A percentile compares a stretch with the other conserved stretches of the same genome.
phyloP scores from a whole-genome alignment of 148 eudicot species.

The Simmondsia chinensis region DNA sequence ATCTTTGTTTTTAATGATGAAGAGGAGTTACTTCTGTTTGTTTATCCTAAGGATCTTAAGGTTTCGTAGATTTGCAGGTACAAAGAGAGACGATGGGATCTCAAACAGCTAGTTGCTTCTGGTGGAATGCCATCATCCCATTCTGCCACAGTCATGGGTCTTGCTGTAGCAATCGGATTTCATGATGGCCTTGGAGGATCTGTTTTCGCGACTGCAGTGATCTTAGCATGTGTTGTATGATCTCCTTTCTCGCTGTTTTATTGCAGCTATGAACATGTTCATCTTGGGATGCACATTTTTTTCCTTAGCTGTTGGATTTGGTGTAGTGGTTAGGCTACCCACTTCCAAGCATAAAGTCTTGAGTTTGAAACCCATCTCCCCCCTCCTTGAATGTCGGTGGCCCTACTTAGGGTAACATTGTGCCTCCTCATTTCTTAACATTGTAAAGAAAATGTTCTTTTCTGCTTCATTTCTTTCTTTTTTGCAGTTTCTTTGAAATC shows the following conservation, averaged over 20 bases:
- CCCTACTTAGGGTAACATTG: too few species aligned
- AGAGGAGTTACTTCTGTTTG: not conserved
- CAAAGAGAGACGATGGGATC: conserved; percentile 82
- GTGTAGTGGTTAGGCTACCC: too few species aligned
- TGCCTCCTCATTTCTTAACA: too few species aligned
- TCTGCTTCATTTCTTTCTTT: too few species aligned
- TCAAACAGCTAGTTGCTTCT: conserved; percentile 75
- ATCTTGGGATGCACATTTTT: not conserved
- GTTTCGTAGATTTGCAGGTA: conserved; percentile 67
- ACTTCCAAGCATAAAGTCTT: too few species aligned
- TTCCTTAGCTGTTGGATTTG: not conserved
- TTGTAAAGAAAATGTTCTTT: too few species aligned
- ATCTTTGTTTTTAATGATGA: too few species aligned
- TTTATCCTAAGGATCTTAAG: conserved; percentile 27
- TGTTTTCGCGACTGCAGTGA: conserved; percentile 53
- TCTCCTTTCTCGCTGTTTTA: conserved; percentile 2
- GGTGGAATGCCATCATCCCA: conserved; percentile 99
- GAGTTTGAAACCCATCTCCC: too few species aligned
- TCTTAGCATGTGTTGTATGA: conserved; percentile 86
- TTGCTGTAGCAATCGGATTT: conserved; percentile 73
- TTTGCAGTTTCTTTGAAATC: too few species aligned
- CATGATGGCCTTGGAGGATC: conserved; percentile 80
- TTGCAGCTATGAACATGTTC: not conserved
- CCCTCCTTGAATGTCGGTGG: too few species aligned
- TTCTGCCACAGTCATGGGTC: conserved; percentile 90